phyloP scores from a whole-genome alignment of 2,329 filamentous ascomycete genomes.

The Pseudocercospora eumusae region DNA sequence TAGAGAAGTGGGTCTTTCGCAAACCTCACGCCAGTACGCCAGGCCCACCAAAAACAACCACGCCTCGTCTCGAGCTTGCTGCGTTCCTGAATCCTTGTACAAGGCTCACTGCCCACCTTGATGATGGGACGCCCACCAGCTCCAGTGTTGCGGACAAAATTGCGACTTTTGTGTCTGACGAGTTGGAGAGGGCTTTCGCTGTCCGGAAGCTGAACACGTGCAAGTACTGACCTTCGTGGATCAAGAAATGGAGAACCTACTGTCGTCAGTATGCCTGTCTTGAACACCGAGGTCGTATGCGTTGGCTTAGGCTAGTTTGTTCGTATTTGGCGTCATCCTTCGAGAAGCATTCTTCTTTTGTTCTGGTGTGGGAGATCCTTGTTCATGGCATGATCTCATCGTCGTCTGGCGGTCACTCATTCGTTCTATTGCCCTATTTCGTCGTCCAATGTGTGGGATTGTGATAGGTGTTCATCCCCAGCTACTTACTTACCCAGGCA shows the following conservation, averaged over 20 bases:
- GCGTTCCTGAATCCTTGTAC: background rate
- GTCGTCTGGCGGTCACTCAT: background rate
- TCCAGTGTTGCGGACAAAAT: background rate
- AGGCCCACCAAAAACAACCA: background rate
- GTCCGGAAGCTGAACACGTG: background rate
- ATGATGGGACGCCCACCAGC: background rate
- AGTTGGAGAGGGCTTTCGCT: background rate
- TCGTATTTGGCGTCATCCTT: background rate
- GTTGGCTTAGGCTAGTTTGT: background rate
- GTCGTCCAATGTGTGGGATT: background rate
- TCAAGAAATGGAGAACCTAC: background rate
- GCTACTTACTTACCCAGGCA: background rate
- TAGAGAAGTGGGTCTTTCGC: background rate
- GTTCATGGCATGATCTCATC: conserved; percentile 1
- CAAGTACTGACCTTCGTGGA: background rate
- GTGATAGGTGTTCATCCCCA: background rate
- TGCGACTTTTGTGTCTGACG: conserved; percentile 5
- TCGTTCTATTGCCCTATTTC: background rate
- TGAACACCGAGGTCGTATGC: background rate
- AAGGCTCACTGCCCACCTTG: background rate
- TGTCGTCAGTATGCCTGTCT: background rate
- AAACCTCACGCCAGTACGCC: background rate
- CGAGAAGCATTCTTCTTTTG: background rate
- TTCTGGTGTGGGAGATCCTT: background rate
- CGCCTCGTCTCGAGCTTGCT: background rate